Conservation (phyloP, 2,329 filamentous ascomycete species). For the Pseudogymnoascus verrucosus region DNA sequence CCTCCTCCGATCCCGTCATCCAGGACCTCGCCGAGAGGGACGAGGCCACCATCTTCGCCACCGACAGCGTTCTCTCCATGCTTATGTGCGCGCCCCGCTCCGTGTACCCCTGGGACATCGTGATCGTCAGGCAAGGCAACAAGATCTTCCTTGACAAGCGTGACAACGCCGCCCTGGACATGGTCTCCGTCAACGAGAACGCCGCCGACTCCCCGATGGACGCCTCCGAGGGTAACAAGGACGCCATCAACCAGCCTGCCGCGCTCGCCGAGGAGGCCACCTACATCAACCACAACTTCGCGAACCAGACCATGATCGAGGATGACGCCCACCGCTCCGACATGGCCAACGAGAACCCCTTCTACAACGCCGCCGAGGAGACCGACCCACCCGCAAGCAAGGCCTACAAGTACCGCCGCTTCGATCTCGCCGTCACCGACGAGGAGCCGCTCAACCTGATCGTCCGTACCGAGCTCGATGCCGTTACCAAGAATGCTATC, state of each 20-base stretch:
- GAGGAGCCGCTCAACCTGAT: constrained; percentile 90
- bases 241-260: constrained; percentile 86
- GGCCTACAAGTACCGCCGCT: constrained; percentile 96
- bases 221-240: constrained; percentile 84
- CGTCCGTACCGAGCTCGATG: constrained; percentile 91
- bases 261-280: constrained; percentile 94
- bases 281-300: constrained; percentile 99
- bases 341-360: constrained; percentile 87
- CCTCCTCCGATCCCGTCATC: constrained; percentile 90
- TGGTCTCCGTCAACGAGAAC: constrained; percentile 99
- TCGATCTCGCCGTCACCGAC: constrained; percentile 84
- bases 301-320: constrained; percentile 88
- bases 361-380: constrained; percentile 92
- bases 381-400: constrained; percentile 91
- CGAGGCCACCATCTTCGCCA: constrained; percentile 93
- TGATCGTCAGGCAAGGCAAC: constrained; percentile 86
- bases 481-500: constrained; percentile 89
- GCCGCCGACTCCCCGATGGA: constrained; percentile 91
- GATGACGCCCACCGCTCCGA: constrained; percentile 68
- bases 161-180: constrained; percentile 86
- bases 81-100: constrained; percentile 97
- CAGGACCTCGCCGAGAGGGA: constrained; percentile 94
- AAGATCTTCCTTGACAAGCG: constrained; percentile 99
- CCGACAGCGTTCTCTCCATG: constrained; percentile 96
- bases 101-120: constrained; percentile 96